Conservation (phyloP, 179 eudicot species). For the Amaranthus tricolor region DNA sequence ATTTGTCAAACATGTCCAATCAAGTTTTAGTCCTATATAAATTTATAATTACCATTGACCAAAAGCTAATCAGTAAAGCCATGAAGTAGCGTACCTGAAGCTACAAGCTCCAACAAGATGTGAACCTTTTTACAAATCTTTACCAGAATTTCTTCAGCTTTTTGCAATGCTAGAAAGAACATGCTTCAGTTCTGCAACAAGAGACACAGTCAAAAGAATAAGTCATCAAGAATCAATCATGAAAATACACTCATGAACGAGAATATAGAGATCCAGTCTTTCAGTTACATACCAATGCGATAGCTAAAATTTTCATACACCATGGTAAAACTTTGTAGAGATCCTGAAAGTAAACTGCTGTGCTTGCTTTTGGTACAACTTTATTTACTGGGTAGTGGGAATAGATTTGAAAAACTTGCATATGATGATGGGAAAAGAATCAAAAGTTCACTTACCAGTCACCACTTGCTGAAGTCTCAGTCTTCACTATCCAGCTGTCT, state of each 20-base stretch:
- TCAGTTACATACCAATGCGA: not conserved
- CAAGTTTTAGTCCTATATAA: not conserved
- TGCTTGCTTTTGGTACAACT: too few species aligned
- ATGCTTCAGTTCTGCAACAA: not conserved
- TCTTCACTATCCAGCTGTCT: not conserved
- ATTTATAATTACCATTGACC: not conserved
- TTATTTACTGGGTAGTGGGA: not conserved
- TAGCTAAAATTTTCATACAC: not conserved
- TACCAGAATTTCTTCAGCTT: not conserved
- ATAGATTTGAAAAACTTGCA: conserved; percentile 12
- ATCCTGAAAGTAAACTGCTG: not conserved
- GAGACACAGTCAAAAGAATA: not conserved
- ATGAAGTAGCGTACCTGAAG: conserved; percentile 11
- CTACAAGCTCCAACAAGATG: not conserved
- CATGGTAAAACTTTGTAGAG: too few species aligned
- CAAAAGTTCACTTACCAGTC: not conserved
- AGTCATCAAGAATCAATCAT: not conserved
- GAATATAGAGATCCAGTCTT: not conserved
- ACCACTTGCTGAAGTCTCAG: conserved; percentile 2
- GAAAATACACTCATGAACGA: not conserved
- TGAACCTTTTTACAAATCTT: not conserved
- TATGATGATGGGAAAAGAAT: not conserved
- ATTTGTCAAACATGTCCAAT: not conserved
- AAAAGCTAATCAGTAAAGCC: not conserved
- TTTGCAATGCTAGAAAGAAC: not conserved